Conservation (phyloP, 768 basidiomycete genomes). For the Daedaleopsis nitida region DNA sequence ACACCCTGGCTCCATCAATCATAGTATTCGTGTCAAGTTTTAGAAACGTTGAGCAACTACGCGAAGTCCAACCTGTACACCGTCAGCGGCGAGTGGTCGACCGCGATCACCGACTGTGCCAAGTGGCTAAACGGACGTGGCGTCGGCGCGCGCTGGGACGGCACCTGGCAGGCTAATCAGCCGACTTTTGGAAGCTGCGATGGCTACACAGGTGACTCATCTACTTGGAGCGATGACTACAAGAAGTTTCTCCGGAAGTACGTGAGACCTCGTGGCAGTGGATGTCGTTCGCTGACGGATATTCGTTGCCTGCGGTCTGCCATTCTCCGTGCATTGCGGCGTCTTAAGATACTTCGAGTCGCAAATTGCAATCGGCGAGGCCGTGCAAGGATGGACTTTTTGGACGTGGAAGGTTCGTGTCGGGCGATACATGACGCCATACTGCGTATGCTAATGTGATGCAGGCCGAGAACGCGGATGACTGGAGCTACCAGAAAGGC, state of each 20-base stretch:
- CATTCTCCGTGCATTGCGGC: background rate
- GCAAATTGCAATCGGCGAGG: constrained; percentile 75
- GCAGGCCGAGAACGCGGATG: constrained; percentile 67
- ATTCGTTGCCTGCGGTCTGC: background rate
- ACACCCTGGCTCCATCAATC: no score
- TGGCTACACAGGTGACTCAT: constrained; percentile 61
- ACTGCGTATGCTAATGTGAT: background rate
- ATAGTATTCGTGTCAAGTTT: constrained; percentile 57
- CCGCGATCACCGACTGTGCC: constrained; percentile 73
- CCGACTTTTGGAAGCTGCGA: constrained; percentile 61
- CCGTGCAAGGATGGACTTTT: constrained; percentile 69
- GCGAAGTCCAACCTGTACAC: constrained; percentile 67
- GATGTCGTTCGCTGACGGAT: no score
- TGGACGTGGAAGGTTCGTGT: constrained; percentile 76
- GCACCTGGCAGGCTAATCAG: constrained; percentile 46
- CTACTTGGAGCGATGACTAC: constrained; percentile 62
- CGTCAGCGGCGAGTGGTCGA: constrained; percentile 80
- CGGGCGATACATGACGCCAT: background rate
- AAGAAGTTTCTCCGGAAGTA: constrained; percentile 62
- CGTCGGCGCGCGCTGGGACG: constrained; percentile 71
- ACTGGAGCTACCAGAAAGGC: constrained; percentile 78
- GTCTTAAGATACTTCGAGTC: constrained; percentile 71
- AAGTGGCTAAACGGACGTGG: constrained; percentile 80
- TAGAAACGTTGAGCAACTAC: constrained; percentile 46
- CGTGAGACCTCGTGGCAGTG: constrained; percentile 24